phyloP scores from a whole-genome alignment of 768 basidiomycete species.

The Termitomyces sp. region DNA sequence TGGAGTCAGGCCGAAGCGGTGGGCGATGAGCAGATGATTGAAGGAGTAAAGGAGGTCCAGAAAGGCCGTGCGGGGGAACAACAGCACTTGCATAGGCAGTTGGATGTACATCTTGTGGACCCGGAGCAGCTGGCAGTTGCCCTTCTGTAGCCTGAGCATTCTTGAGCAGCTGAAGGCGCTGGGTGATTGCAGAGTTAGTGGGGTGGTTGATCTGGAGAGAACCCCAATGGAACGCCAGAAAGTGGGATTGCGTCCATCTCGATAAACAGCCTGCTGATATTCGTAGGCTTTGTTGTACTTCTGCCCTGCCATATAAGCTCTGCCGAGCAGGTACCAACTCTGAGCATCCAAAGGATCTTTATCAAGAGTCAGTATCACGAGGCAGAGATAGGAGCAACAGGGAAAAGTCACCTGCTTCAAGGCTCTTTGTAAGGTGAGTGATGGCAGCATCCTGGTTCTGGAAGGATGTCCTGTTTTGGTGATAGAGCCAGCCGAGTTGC shows the following conservation, averaged over 20 bases:
- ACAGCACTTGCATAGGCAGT: constrained; percentile 87
- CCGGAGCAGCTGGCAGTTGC: constrained; percentile 82
- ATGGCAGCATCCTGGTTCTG: constrained; percentile 96
- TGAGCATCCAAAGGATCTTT: constrained; percentile 93
- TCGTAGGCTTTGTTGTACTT: constrained; percentile 99
- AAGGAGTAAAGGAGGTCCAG: constrained; percentile 72
- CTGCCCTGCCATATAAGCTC: constrained; percentile 97
- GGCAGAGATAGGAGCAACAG: background rate
- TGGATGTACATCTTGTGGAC: constrained; percentile 94
- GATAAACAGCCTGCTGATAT: constrained; percentile 98
- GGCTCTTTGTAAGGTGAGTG: constrained; percentile 87
- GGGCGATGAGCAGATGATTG: constrained; percentile 52
- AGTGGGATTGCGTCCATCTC: constrained; percentile 97
- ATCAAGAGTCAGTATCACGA: background rate
- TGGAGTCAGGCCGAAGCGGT: constrained; percentile 64
- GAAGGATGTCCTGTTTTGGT: constrained; percentile 92
- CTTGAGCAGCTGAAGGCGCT: constrained; percentile 75
- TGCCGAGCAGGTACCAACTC: constrained; percentile 97
- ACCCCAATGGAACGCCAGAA: constrained; percentile 99
- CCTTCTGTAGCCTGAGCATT: constrained; percentile 76
- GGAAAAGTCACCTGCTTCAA: constrained; percentile 79
- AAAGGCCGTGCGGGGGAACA: constrained; percentile 66
- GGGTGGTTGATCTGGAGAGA: constrained; percentile 98
- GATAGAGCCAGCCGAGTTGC: constrained; percentile 97
- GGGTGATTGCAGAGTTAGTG: constrained; percentile 75